Evolutionary conservation across 2,329 filamentous ascomycete species (phyloP), one percentile per base, ranked within the genome.

Genomic region (Aspergillus aculeatinus): DNA sequence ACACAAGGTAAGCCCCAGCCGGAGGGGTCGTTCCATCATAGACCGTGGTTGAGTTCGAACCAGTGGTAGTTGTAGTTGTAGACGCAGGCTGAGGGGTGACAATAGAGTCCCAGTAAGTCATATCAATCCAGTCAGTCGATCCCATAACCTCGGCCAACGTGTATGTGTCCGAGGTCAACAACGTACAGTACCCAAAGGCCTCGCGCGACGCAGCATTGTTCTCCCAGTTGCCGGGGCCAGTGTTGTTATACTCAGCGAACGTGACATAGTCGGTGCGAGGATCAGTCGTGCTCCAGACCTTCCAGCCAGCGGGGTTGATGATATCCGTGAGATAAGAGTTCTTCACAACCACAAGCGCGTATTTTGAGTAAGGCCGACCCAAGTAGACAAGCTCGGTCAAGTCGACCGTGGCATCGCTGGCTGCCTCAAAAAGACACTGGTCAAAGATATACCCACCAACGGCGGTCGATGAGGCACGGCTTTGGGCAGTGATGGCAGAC

Each of bases 31-130:
- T 65, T 42, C 61, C 60, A 44, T 60, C 57, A 33, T 61, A 63
- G 5, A 48, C 51, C 12, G 59, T 58, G 5, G 51, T 55, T 3
- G 57, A 14, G 21, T 71, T 44, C 9, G 39, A n/a, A 19, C 39
- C 39, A 19, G 39, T 70, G 16, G 73, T 67, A 51, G 63, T 68
- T 16, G 67, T 66, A 9, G 60, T 58, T 2, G 67, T 67, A 2
- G 70, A 71, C 5, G 65, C 68, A 60, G 2, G 63, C 62, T 6
- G 4, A 5, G 76, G 76, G 1, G 74, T 76, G 4, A 65, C 60
- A 19, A 78, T 77, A 0, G 70, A 71, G 55, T 72, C 68, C 70
- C 69, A 78, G 62, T 76, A 77, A 4, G 74, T 76, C 68, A 71
- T 69, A 58, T 77, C 75, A 35, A 77, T 77, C 74, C 75, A 77